Conservation (phyloP, 2,329 filamentous ascomycete genomes). For the Penicillium fuscoglaucum region DNA sequence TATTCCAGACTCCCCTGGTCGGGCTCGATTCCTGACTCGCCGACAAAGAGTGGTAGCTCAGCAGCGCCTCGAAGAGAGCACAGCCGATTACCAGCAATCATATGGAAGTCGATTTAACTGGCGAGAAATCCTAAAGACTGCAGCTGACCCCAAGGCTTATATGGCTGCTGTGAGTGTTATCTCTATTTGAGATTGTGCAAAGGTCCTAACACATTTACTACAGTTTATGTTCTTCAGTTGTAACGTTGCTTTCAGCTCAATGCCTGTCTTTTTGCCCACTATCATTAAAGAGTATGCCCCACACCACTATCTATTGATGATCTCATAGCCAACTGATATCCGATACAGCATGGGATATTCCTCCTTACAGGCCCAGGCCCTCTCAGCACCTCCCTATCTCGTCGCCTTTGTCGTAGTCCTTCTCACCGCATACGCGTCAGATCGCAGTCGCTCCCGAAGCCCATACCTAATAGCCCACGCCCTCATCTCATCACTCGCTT, state of each 20-base stretch:
- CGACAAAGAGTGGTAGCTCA: slow-evolving; percentile 70
- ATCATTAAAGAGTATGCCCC: slow-evolving; percentile 63
- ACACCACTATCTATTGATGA: not conserved
- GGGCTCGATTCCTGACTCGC: slow-evolving; percentile 62
- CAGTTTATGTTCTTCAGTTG: slow-evolving; percentile 78
- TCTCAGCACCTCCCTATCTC: slow-evolving; percentile 80
- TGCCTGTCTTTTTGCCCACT: slow-evolving; percentile 84
- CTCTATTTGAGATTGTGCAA: too few relatives aligned
- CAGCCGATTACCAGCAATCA: slow-evolving; percentile 36
- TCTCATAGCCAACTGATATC: not conserved
- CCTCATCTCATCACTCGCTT: slow-evolving; percentile 64
- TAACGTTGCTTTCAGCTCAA: slow-evolving; percentile 83
- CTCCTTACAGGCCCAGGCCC: slow-evolving; percentile 67
- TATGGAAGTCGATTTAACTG: slow-evolving; percentile 49
- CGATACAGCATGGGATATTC: slow-evolving; percentile 66
- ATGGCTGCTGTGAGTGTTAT: slow-evolving; percentile 60
- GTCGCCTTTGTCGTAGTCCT: slow-evolving; percentile 72
- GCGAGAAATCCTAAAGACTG: slow-evolving; percentile 58
- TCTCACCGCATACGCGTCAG: slow-evolving; percentile 69
- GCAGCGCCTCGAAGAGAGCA: slow-evolving; percentile 62
- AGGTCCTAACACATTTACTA: not conserved
- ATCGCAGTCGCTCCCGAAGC: slow-evolving; percentile 63
- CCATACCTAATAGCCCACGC: slow-evolving; percentile 69
- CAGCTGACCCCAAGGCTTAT: slow-evolving; percentile 69
- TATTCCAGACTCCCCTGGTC: slow-evolving; percentile 73